A percentile compares a stretch with the other conserved stretches of the same genome.
phyloP scores from a whole-genome alignment of 257 asterid genomes.

The Eucommia ulmoides region DNA sequence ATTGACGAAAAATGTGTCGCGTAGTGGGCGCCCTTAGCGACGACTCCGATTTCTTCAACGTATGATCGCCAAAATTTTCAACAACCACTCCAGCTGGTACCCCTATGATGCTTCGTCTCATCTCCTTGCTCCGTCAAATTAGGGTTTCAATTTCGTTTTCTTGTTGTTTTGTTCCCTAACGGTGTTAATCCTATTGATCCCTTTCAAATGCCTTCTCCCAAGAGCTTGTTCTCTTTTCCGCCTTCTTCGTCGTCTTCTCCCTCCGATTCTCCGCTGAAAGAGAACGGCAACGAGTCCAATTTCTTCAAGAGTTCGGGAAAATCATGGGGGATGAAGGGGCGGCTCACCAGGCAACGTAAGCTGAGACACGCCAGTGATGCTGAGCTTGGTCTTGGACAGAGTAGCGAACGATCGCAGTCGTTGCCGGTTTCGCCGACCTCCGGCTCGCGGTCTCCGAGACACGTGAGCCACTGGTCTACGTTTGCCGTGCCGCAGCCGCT shows the following conservation, averaged over 20 bases:
- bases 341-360: slow-evolving; percentile 39
- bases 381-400: slow-evolving; percentile 24
- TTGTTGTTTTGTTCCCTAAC: too few species aligned
- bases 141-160: too few species aligned
- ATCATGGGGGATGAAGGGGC: slow-evolving; percentile 15
- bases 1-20: too few species aligned
- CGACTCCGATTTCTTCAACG: too few species aligned
- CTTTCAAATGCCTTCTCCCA: slow-evolving; percentile 42
- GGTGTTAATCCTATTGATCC: too few species aligned
- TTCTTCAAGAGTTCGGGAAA: slow-evolving; percentile 10
- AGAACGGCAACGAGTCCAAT: slow-evolving; percentile 32
- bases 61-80: too few species aligned
- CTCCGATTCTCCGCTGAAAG: slow-evolving; percentile 22
- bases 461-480: slow-evolving; percentile 37
- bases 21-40: too few species aligned
- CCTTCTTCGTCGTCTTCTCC: slow-evolving; percentile 20
- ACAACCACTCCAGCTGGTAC: too few species aligned
- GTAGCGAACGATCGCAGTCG: slow-evolving; percentile 26
- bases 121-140: too few species aligned
- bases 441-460: slow-evolving; percentile 11
- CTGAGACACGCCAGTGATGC: slow-evolving; percentile 48
- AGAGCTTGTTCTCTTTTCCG: slow-evolving; percentile 40
- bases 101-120: too few species aligned
- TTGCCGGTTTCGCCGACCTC: slow-evolving; percentile 52
- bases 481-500: slow-evolving; percentile 72